Base-by-base conservation (phyloP, 306 rosid genomes). In the Quercus aquifolioides region DNA sequence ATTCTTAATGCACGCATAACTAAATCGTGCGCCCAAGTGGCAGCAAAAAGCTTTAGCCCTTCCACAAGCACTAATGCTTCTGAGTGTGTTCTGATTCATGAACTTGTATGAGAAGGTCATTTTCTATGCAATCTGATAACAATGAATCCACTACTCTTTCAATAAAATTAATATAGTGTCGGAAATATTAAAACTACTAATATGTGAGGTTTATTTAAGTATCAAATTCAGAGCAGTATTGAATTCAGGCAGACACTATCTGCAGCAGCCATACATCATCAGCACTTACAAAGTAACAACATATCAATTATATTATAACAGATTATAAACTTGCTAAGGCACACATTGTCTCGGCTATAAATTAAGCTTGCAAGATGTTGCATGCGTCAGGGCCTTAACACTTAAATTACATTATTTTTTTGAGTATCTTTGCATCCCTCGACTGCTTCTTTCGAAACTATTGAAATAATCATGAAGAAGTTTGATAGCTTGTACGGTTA, bases 401-500 rank as follows among this genome's bases (percentile, higher is more conserved):
- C 14, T 31, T 1, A 4, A 8, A 6, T 7, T 1, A 28, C 21
- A 18, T 3, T 28, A 28, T 60, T 5, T 11, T 60, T 62, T 58
- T 4, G 30, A 8, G 25, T 58, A 38, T 20, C 69, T 15, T 63
- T 28, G 5, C 26, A 58, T 15, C 64, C 64, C 26, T 58, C 21
- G 28, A 58, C 21, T 6, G 11, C 54, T 46, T 9, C 15, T 12
- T 9, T 13, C 21, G 69, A 63, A 31, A 5, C 69, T 19, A 17
- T 19, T 15, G 15, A 55, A 64, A 41, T 41, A 58, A 71, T 64
- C 15, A 90, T 85, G 89, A 83, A 73, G 71, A 76, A 35, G 76
- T 28, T 87, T 31, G 38, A 54, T 69, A 75, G 65, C 65, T 55
- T n/a, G 2, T 69, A 55, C 62, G 57, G 64, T 38, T 76, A 21